phyloP scores from a whole-genome alignment of 2,329 filamentous ascomycete genomes.

The Aureobasidium namibiae region DNA sequence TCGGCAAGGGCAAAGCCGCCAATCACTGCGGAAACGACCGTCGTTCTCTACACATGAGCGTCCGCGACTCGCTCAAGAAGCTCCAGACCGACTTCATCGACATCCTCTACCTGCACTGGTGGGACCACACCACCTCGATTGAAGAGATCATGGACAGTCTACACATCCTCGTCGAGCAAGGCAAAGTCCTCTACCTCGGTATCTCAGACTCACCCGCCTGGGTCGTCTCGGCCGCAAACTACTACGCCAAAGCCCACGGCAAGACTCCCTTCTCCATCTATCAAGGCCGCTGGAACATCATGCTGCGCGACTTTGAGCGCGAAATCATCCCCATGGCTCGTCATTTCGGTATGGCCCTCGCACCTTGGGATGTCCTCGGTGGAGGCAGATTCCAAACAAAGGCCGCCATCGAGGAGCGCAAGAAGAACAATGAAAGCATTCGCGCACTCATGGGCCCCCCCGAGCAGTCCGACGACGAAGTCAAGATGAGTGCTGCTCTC shows the following conservation, averaged over 20 bases:
- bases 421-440: conserved; percentile 25
- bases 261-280: conserved; percentile 32
- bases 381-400: conserved; percentile 43
- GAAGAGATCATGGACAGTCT: conserved; percentile 32
- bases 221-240: conserved; percentile 25
- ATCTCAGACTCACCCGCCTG: conserved; percentile 32
- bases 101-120: conserved; percentile 24
- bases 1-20: conserved; percentile 24
- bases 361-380: conserved; percentile 42
- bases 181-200: conserved; percentile 34
- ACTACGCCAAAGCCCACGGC: conserved; percentile 31
- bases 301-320: conserved; percentile 31
- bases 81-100: conserved; percentile 18
- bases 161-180: conserved; percentile 26
- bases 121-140: conserved; percentile 41
- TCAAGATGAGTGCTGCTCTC: conserved; percentile 48
- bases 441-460: conserved; percentile 23
- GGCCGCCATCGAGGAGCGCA: conserved; percentile 17
- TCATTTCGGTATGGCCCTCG: conserved; percentile 33
- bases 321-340: conserved; percentile 35
- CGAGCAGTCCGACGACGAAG: conserved; percentile 41
- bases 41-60: conserved; percentile 48
- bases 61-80: conserved; percentile 33
- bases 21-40: conserved; percentile 51
- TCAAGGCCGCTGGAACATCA: conserved; percentile 31